Evolutionary conservation across 2,329 filamentous ascomycete species (phyloP).

Genomic region (Fusarium begoniae): DNA sequence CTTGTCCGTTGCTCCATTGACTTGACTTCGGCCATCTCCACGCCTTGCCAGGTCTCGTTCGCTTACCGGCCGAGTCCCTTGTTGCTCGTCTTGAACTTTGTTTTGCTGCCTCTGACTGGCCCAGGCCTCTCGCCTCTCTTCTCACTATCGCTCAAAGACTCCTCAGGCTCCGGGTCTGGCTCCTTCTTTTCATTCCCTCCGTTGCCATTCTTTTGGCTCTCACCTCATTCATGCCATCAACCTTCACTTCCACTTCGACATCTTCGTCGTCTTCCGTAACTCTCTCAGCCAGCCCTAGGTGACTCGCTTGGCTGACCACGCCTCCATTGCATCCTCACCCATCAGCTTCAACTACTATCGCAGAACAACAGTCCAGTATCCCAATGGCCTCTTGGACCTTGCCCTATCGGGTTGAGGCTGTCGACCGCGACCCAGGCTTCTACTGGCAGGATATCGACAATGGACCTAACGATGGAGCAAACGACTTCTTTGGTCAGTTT

Average conservation of each 20-base stretch:
- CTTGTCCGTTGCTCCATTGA: constrained; percentile 35
- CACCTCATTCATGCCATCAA: constrained; percentile 32
- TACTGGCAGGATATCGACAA: constrained; percentile 49
- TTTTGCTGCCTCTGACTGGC: constrained; percentile 38
- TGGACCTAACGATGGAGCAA: constrained; percentile 41
- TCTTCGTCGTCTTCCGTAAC: constrained; percentile 27
- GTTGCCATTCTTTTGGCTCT: constrained; percentile 31
- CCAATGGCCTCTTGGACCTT: constrained; percentile 51
- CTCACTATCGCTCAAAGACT: constrained; percentile 31
- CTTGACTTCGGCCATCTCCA: constrained; percentile 38
- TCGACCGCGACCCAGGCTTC: constrained; percentile 49
- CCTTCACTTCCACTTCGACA: constrained; percentile 30
- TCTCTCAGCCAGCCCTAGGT: constrained; percentile 31
- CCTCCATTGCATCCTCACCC: constrained; percentile 17
- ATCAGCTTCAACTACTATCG: constrained; percentile 8
- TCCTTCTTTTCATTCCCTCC: constrained; percentile 33
- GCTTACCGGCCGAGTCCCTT: constrained; percentile 35
- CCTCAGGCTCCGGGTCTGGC: neutral
- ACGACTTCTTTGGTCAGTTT: constrained; percentile 51
- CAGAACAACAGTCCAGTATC: constrained; percentile 14
- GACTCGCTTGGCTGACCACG: constrained; percentile 31
- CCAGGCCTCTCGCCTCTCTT: constrained; percentile 33
- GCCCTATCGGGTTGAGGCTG: constrained; percentile 47
- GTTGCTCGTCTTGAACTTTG: constrained; percentile 40
- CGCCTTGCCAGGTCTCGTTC: constrained; percentile 36